Evolutionary conservation across 345 rosid species (phyloP), one percentile per base, ranked within the genome.

Genomic region (Salix caprea): DNA sequence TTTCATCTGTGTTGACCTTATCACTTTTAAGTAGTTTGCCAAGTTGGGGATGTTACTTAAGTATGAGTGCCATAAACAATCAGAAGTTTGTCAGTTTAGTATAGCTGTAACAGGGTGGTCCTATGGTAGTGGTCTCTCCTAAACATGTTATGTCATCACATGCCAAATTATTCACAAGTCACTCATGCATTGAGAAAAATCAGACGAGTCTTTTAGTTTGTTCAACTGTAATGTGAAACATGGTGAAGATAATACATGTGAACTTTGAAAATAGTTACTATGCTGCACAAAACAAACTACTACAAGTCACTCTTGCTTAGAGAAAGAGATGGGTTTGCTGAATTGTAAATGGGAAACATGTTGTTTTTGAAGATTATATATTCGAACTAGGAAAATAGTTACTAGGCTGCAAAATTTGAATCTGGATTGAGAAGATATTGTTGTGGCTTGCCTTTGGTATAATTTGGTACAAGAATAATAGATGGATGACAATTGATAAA

Each of bases 271-370:
- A 58, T 58, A 9, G 62, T 8, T 58, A 58, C 62, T 10, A 12
- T 0, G 5, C 62, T 3, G 62, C 11, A 58, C 23, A n/a, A n/a
- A 58, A 58, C 62, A 58, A 58, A 58, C 62, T 58, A 58, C 5
- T 21, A 58, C 13, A 58, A 58, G 1, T 58, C 28, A 56, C 62
- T 32, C 44, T 26, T 40, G 69, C 58, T 16, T 74, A 42, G 64
- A 71, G 64, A 71, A 71, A 8, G 60, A 30, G 77, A 44, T 74
- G 70, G 34, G 34, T 65, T 46, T 19, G 23, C 71, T 48, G 68
- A 13, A 50, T 48, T 58, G 3, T 21, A 11, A 37, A 16, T 14
- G 44, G 7, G 23, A 30, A 16, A 46, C 30, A 50, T 42, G 10
- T 44, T n/a, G 10, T 44, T n/a, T 44, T 46, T 60, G 19, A 46